Percentiles rank a stretch among this genome's conserved stretches.
phyloP scores from a whole-genome alignment of 371 early-diverging fungal species.

The Mucor velutinosus region DNA sequence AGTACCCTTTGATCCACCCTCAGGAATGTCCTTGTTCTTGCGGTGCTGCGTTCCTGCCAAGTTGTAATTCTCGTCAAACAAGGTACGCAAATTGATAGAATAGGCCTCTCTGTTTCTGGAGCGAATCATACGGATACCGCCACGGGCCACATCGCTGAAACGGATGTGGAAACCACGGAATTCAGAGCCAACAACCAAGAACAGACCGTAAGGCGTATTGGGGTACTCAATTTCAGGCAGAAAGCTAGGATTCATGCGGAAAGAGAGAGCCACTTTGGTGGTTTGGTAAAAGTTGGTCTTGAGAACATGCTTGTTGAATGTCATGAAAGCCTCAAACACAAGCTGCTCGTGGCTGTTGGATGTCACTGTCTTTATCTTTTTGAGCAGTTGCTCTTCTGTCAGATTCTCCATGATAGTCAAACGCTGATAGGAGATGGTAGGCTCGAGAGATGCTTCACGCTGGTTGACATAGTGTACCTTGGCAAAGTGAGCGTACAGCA shows the following conservation, averaged over 20 bases:
- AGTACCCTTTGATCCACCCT: slow-evolving; percentile 98
- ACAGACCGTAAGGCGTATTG: slow-evolving; percentile 89
- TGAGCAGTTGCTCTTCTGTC: slow-evolving; percentile 81
- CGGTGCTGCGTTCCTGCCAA: slow-evolving; percentile 96
- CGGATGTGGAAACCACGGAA: slow-evolving; percentile 99
- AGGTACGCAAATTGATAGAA: slow-evolving; percentile 92
- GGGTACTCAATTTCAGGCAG: slow-evolving; percentile 96
- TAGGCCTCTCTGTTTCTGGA: slow-evolving; percentile 97
- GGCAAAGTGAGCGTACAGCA: slow-evolving; percentile 95
- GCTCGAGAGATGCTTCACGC: slow-evolving; percentile 59
- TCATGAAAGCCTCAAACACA: slow-evolving; percentile 93
- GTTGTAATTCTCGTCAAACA: slow-evolving; percentile 98
- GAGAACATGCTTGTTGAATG: slow-evolving; percentile 95
- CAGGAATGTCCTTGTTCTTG: slow-evolving; percentile 93
- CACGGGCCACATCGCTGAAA: slow-evolving; percentile 97
- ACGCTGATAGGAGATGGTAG: slow-evolving; percentile 92
- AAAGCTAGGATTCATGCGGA: slow-evolving; percentile 94
- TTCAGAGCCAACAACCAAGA: slow-evolving; percentile 95
- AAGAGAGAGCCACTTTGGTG: slow-evolving; percentile 97
- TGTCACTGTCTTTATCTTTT: slow-evolving; percentile 85
- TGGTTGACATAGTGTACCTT: slow-evolving; percentile 88
- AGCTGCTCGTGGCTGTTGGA: slow-evolving; percentile 93
- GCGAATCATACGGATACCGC: slow-evolving; percentile 97
- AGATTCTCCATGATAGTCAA: slow-evolving; percentile 80
- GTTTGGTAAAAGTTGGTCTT: slow-evolving; percentile 99